Conservation (phyloP, 495 filamentous ascomycete genomes). For the Penicillium odoratum region DNA sequence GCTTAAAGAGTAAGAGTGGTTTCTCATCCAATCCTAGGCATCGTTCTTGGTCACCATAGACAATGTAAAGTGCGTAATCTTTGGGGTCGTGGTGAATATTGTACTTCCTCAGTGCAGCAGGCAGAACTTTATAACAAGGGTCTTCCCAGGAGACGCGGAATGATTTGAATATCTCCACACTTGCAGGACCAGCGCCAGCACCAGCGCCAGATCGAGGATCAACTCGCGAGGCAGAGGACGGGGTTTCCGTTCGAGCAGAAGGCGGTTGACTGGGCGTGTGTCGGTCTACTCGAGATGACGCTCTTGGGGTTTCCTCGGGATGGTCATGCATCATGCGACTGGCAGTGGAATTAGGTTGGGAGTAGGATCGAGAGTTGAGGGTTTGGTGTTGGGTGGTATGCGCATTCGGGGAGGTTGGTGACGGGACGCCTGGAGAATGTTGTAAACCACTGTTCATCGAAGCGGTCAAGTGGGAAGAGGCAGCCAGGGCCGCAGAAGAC, state of each 20-base stretch:
- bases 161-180: conserved; percentile 95
- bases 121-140: conserved; percentile 94
- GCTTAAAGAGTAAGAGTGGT: conserved; percentile 94
- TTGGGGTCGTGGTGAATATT: conserved; percentile 97
- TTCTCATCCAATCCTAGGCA: conserved; percentile 90
- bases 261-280: conserved; percentile 43
- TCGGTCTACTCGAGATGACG: conserved; percentile 35
- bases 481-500: conserved; percentile 65
- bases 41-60: conserved; percentile 94
- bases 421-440: conserved; percentile 70
- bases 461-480: conserved; percentile 72
- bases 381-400: conserved; percentile 51
- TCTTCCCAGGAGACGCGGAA: conserved; percentile 98
- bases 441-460: conserved; percentile 70
- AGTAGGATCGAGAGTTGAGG: conserved; percentile 50
- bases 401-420: conserved; percentile 73
- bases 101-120: conserved; percentile 94
- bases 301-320: conserved; percentile 39
- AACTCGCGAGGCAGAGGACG: conserved; percentile 39
- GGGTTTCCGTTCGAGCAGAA: conserved; percentile 37
- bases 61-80: conserved; percentile 95
- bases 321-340: conserved; percentile 44
- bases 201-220: conserved; percentile 49
- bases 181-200: conserved; percentile 36
- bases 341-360: conserved; percentile 32